phyloP scores from a whole-genome alignment of 768 basidiomycete genomes.

The Lyophyllum atratum region DNA sequence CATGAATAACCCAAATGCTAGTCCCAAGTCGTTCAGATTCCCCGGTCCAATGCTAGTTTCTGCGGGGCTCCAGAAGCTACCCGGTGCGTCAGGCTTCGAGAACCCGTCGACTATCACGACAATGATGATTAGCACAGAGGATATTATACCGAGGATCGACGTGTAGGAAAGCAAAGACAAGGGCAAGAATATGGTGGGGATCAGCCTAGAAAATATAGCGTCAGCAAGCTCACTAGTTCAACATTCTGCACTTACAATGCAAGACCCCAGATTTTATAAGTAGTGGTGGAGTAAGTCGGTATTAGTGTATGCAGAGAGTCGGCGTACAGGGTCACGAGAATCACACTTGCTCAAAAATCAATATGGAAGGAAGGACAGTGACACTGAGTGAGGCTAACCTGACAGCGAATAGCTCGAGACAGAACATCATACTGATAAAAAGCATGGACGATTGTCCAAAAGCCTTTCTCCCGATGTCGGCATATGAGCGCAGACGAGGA shows the following conservation, averaged over 20 bases:
- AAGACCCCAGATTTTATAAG: conserved; percentile 77
- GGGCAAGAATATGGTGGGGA: conserved; percentile 86
- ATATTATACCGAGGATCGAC: conserved; percentile 83
- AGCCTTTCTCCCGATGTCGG: conserved; percentile 87
- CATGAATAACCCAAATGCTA: conserved; percentile 90
- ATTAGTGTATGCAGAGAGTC: conserved; percentile 80
- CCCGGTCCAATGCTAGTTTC: conserved; percentile 62
- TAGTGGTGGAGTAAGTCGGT: conserved; percentile 63
- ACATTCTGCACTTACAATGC: conserved; percentile 53
- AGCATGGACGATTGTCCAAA: conserved; percentile 75
- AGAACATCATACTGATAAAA: conserved; percentile 74
- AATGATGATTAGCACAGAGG: conserved; percentile 70
- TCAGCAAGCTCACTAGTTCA: not conserved
- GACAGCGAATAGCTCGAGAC: conserved; percentile 84
- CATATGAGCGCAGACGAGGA: conserved; percentile 73
- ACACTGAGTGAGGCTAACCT: conserved; percentile 45
- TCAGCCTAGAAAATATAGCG: conserved; percentile 49
- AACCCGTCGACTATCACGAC: conserved; percentile 86
- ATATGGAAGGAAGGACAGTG: not conserved
- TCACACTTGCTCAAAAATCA: conserved; percentile 50
- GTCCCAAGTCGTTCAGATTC: conserved; percentile 60
- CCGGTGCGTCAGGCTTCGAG: conserved; percentile 69
- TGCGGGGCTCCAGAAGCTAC: conserved; percentile 78
- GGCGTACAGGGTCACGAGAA: conserved; percentile 86
- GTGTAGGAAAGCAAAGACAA: conserved; percentile 85